Conservation (phyloP, 2,329 filamentous ascomycete genomes). For the Xylaria hypoxylon region DNA sequence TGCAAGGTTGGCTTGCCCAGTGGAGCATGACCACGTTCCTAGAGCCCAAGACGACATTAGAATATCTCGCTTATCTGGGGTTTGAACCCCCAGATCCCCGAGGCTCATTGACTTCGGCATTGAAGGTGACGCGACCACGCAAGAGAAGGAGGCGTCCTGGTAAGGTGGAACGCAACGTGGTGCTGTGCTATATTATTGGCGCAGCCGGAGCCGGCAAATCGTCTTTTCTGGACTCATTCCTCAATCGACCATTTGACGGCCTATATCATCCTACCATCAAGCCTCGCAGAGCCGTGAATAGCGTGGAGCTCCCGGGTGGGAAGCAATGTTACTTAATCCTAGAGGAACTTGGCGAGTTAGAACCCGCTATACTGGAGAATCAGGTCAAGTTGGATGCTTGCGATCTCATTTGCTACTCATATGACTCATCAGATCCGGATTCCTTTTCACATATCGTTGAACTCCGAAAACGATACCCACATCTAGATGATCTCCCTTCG, state of each 20-base stretch:
- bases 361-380: conserved; percentile 94
- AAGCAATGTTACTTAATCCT: conserved; percentile 98
- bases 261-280: conserved; percentile 96
- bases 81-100: conserved; percentile 86
- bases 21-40: conserved; percentile 99
- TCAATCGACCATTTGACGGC: conserved; percentile 85
- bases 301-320: conserved; percentile 92
- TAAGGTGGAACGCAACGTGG: conserved; percentile 91
- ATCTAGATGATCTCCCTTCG: conserved; percentile 88
- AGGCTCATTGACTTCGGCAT: conserved; percentile 80
- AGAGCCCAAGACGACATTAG: conserved; percentile 92
- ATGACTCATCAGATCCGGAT: conserved; percentile 96
- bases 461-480: conserved; percentile 80
- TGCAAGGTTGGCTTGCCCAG: conserved; percentile 97
- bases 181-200: conserved; percentile 92
- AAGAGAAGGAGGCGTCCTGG: conserved; percentile 85
- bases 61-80: conserved; percentile 95
- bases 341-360: conserved; percentile 94
- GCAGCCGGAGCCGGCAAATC: conserved; percentile 90
- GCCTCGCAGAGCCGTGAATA: conserved; percentile 92
- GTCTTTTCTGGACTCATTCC: conserved; percentile 87
- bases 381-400: conserved; percentile 89
- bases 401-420: conserved; percentile 93
- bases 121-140: conserved; percentile 92
- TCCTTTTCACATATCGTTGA: conserved; percentile 93